Conservation (phyloP, 2,329 filamentous ascomycete species). For the Colletotrichum sp. region DNA sequence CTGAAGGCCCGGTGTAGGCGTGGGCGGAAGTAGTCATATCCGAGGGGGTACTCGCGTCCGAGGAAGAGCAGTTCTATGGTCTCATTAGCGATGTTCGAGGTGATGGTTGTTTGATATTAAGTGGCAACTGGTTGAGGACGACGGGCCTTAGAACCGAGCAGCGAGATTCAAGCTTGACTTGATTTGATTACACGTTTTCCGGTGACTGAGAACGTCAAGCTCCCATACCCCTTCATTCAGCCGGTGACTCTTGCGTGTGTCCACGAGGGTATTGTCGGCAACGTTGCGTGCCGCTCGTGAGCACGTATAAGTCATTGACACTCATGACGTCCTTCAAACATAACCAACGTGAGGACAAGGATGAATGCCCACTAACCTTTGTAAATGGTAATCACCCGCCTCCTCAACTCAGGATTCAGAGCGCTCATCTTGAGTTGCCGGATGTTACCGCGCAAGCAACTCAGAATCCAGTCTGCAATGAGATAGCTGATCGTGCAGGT, state of each 20-base stretch:
- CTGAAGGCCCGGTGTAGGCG: slow-evolving; percentile 87
- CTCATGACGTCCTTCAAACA: neutral
- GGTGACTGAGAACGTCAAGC: neutral
- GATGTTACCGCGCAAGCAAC: neutral
- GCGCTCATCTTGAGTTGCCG: neutral
- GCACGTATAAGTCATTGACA: neutral
- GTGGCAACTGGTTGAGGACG: neutral
- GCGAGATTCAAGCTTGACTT: neutral
- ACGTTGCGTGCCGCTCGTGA: fast-evolving
- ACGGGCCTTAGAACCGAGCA: neutral
- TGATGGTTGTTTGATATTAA: no score
- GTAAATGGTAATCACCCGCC: slow-evolving; percentile 84
- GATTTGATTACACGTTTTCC: neutral
- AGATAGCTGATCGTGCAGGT: neutral
- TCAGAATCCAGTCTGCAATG: neutral
- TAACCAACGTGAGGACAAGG: neutral
- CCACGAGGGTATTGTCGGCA: neutral
- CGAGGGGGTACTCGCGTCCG: slow-evolving; percentile 85
- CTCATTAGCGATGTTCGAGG: neutral
- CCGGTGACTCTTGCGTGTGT: neutral
- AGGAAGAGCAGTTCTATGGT: slow-evolving; percentile 79
- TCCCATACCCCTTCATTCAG: neutral
- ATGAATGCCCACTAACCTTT: slow-evolving; percentile 67
- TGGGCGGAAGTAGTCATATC: slow-evolving; percentile 79
- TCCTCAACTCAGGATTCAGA: slow-evolving; percentile 65